Evolutionary conservation across 2,329 filamentous ascomycete species (phyloP), one percentile per base, ranked within the genome.

Genomic region (Shiraia sp.): DNA sequence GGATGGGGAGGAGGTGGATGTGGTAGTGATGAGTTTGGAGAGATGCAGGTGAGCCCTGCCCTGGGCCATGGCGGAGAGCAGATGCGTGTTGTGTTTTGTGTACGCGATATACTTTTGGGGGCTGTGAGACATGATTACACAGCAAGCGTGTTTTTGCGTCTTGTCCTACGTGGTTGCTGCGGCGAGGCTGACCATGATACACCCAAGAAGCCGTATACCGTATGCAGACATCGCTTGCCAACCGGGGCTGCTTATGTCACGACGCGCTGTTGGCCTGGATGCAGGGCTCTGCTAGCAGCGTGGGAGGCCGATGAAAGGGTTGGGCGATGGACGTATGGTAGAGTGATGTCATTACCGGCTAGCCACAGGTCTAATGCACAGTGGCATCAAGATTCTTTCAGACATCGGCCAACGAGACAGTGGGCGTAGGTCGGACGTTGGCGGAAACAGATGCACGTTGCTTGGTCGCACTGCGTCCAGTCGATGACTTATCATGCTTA

Each of bases 331-430:
- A 35, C 16, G 12, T 17, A n/a, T 17, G 17, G 13, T 10, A 28
- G 17, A 16, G 29, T 60, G 57, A 60, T 53, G 55, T 60, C 55
- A 49, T 51, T 47, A 32, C 32, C 29, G 16, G 40, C 51, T 49
- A 49, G 36, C 12, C 12, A 14, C 32, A 32, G 15, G 46, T 27
- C 54, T 45, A 58, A 47, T 38, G 39, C 53, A 51, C 19, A 29
- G 30, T 27, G 32, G 51, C 49, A 54, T 50, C 44, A 50, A 38
- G 30, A 17, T 27, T 32, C 40, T 33, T 24, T 40, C 37, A 40
- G 30, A n/a, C n/a, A n/a, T n/a, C n/a, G n/a, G n/a, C n/a, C n/a
- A n/a, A n/a, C n/a, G n/a, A n/a, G n/a, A n/a, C n/a, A n/a, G n/a
- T n/a, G n/a, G n/a, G n/a, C n/a, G n/a, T n/a, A n/a, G n/a, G n/a